Conservation (phyloP, 2,329 filamentous ascomycete species). For the Dendryphion nanum region DNA sequence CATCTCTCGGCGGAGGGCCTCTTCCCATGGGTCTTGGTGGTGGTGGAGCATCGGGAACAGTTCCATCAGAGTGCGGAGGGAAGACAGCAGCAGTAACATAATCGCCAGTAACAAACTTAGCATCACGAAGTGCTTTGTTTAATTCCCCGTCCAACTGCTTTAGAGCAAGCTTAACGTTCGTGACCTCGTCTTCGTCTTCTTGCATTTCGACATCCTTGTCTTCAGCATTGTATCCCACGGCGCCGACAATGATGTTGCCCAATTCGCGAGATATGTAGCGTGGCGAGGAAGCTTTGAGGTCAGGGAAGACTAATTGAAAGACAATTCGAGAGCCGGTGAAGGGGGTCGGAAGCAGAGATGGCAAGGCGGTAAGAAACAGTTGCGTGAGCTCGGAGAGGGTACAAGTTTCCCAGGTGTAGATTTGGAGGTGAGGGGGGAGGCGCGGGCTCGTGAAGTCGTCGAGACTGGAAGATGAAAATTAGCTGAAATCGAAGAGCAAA, state of each 20-base stretch:
- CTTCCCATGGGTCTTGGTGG: slow-evolving; percentile 38
- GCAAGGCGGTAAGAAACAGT: slow-evolving; percentile 68
- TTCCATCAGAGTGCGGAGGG: slow-evolving; percentile 71
- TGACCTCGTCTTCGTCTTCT: slow-evolving; percentile 7
- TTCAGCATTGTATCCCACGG: slow-evolving; percentile 36
- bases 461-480: slow-evolving; percentile 50
- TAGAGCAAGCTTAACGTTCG: slow-evolving; percentile 27
- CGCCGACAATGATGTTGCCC: slow-evolving; percentile 72
- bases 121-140: slow-evolving; percentile 72
- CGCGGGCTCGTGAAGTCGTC: slow-evolving; percentile 65
- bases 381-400: slow-evolving; percentile 78
- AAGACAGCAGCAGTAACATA: slow-evolving; percentile 81
- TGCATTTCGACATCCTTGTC: slow-evolving; percentile 16
- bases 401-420: slow-evolving; percentile 85
- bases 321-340: slow-evolving; percentile 79
- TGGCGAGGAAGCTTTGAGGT: slow-evolving; percentile 57
- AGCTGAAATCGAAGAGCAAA: too few species aligned
- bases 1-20: slow-evolving; percentile 25
- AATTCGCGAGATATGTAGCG: slow-evolving; percentile 78
- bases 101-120: slow-evolving; percentile 83
- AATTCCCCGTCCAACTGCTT: slow-evolving; percentile 58
- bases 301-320: slow-evolving; percentile 83
- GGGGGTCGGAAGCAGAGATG: slow-evolving; percentile 68
- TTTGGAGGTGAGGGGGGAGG: slow-evolving; percentile 65
- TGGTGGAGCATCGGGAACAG: slow-evolving; percentile 60